These are phyloP conservation scores for Sphagnum contortum DNA, from an alignment of 225 moss, liverwort and hornwort species.

Conservation along the genomic window DNA sequence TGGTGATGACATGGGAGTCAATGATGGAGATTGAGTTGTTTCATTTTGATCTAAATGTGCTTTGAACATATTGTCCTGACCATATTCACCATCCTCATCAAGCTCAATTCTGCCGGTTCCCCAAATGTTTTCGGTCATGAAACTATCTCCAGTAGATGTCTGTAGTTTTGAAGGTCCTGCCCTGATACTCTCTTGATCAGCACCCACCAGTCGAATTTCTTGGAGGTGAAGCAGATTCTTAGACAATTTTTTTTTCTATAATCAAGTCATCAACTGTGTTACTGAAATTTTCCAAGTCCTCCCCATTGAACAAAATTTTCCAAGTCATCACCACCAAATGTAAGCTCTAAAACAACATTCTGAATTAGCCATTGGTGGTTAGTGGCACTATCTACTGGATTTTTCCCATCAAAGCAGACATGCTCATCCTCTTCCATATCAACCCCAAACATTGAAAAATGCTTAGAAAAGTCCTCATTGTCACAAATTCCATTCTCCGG, in stretches of 20 bases:
- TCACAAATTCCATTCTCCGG: conserved; percentile 1
- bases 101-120: conserved; percentile 60
- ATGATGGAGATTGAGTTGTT: conserved; percentile 20
- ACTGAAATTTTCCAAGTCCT: conserved; percentile 8
- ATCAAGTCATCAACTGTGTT: conserved; percentile 9
- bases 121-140: conserved; percentile 23
- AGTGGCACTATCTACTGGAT: neutral
- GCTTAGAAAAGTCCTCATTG: conserved; percentile 1
- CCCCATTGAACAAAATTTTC: conserved; percentile 16
- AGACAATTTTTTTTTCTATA: conserved; percentile 1
- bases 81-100: conserved; percentile 47
- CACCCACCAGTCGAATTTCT: neutral
- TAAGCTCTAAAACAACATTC: conserved; percentile 13
- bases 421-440: conserved; percentile 12
- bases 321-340: conserved; percentile 19
- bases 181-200: too few relatives aligned
- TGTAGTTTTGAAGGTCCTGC: too few relatives aligned
- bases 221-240: neutral
- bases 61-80: conserved; percentile 8
- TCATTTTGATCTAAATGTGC: conserved; percentile 31
- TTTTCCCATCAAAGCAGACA: neutral
- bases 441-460: conserved; percentile 9
- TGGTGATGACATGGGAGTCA: too few relatives aligned
- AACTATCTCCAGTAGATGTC: conserved; percentile 1
- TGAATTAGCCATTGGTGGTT: conserved; percentile 5